Percentiles rank a stretch among this genome's conserved stretches.
These are phyloP conservation scores for Phyllosticta citribraziliensis DNA, from an alignment of 2,329 filamentous ascomycete species.

Conservation along the genomic window DNA sequence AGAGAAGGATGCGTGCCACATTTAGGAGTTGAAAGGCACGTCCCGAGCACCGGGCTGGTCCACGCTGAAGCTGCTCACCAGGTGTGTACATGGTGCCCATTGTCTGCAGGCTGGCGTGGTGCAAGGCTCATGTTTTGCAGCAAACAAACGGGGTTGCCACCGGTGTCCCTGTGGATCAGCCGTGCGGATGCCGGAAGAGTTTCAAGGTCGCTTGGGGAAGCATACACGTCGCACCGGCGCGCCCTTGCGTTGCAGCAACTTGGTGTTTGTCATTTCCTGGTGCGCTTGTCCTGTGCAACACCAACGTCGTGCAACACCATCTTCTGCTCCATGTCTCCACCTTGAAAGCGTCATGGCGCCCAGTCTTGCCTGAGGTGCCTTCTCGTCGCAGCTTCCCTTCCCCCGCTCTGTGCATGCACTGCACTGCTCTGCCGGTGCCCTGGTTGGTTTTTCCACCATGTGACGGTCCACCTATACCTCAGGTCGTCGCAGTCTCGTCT, in stretches of 20 bases:
- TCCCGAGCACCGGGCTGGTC: background rate
- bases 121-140: background rate
- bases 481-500: background rate
- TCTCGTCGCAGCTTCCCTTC: background rate
- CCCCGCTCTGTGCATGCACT: background rate
- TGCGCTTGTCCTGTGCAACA: background rate
- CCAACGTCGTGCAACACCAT: background rate
- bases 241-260: background rate
- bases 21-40: background rate
- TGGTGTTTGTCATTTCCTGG: background rate
- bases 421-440: background rate
- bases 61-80: background rate
- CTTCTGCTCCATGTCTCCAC: background rate
- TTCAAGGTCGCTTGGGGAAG: background rate
- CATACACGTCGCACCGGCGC: background rate
- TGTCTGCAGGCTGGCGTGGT: background rate
- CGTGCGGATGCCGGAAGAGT: background rate
- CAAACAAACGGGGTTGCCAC: background rate
- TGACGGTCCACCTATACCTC: background rate
- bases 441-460: background rate
- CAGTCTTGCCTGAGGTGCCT: background rate
- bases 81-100: background rate
- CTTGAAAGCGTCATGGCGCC: background rate
- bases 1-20: no score
- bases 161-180: background rate